phyloP scores from a whole-genome alignment of 768 basidiomycete genomes.

The Mrakia frigida region DNA sequence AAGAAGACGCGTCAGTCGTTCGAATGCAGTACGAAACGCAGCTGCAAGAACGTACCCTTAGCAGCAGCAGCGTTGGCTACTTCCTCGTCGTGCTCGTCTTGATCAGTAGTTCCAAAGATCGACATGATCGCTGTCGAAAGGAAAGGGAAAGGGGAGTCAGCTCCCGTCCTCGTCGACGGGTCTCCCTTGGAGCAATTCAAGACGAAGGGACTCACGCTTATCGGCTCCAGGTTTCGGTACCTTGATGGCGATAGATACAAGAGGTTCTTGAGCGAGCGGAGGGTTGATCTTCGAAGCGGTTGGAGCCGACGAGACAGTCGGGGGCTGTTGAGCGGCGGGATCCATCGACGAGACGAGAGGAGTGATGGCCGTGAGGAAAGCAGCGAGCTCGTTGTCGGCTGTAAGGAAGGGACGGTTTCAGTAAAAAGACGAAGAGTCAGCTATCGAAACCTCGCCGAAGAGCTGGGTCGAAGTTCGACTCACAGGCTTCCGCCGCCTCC shows the following conservation, averaged over 20 bases:
- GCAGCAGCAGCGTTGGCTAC: slow-evolving; percentile 14
- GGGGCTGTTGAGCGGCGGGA: neutral
- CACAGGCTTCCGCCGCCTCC: slow-evolving; percentile 22
- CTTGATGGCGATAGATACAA: slow-evolving; percentile 29
- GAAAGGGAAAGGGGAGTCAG: neutral
- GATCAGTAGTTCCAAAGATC: slow-evolving; percentile 15
- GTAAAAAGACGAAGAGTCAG: neutral
- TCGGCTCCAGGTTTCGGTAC: slow-evolving; percentile 5
- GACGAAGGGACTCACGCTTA: neutral
- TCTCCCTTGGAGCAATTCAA: neutral
- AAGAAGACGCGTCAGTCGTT: neutral
- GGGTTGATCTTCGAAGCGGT: neutral
- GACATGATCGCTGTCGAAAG: slow-evolving; percentile 2
- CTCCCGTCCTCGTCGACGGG: neutral
- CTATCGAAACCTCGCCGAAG: neutral
- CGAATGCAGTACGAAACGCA: neutral
- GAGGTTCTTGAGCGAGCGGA: neutral
- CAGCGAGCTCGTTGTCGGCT: slow-evolving; percentile 20
- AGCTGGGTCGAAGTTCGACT: neutral
- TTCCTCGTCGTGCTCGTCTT: slow-evolving; percentile 21
- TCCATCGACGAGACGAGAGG: neutral
- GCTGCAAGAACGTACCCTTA: slow-evolving; percentile 10
- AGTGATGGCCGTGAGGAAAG: slow-evolving; percentile 4
- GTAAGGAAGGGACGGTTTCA: neutral
- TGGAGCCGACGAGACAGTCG: neutral